phyloP scores from a whole-genome alignment of 768 basidiomycete genomes.

The Melanogaster broomeanus region DNA sequence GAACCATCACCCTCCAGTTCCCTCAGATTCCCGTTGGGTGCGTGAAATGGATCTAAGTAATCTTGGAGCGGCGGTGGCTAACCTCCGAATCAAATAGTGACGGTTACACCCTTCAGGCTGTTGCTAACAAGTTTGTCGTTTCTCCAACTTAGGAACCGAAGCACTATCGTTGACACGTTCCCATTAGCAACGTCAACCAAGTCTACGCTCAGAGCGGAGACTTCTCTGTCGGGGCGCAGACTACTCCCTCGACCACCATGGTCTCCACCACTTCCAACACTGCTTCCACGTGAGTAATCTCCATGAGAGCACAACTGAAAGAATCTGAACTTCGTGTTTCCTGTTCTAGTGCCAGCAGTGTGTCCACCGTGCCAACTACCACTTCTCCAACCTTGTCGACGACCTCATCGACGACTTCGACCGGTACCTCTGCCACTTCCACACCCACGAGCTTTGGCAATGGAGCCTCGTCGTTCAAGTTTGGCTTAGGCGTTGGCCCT shows the following conservation, averaged over 20 bases:
- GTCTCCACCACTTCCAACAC: conserved; percentile 15
- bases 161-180: not conserved
- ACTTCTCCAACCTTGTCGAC: too few relatives aligned
- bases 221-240: conserved; percentile 43
- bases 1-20: conserved; percentile 39
- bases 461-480: conserved; percentile 35
- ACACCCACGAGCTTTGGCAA: conserved; percentile 21
- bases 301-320: too few relatives aligned
- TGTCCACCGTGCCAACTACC: too few relatives aligned
- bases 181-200: conserved; percentile 43
- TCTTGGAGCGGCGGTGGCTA: not conserved
- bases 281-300: conserved; percentile 12
- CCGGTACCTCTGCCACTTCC: conserved; percentile 20
- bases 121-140: conserved; percentile 39
- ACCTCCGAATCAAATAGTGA: conserved; percentile 28
- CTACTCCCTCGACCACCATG: conserved; percentile 4
- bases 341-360: not conserved
- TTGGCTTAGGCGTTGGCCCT: conserved; percentile 34
- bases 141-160: not conserved
- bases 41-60: not conserved
- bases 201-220: conserved; percentile 39
- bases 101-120: conserved; percentile 50
- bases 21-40: conserved; percentile 52
- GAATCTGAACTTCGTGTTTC: not conserved
- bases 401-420: conserved; percentile 2